Evolutionary conservation across 129 eudicot species (phyloP), one percentile per base, ranked within the genome.

Genomic region (Deinandra increscens): DNA sequence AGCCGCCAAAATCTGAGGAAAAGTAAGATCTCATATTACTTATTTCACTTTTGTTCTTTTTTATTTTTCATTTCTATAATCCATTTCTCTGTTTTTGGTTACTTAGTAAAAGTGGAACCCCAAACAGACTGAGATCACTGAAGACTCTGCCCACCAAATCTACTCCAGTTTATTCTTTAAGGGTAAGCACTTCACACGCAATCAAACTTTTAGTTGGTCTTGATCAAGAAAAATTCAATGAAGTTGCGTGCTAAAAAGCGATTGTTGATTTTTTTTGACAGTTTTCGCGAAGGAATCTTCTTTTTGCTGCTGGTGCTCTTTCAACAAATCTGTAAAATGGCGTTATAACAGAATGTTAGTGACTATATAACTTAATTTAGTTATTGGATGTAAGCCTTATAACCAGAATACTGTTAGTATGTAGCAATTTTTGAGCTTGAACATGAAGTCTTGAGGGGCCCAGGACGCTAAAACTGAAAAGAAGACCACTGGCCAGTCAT

Each of bases 271-370:
- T 15, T 49, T 67, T 56, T 61, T 37, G 74, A 66, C 86, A 92
- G 97, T 94, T 94, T 66, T 94, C 99, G 7, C 79, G 97, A 69
- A 87, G 99, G 62, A 94, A 94, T 81, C 94, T 94, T 44, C 82
- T 94, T 19, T 94, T 94, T 75, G 99, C 87, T 80, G 86, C 97
- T 78, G 99, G 99, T 23, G 93, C 87, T 18, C 82, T 94, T 58
- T 87, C 97, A 3, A 76, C 81, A 70, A 75, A 75, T 67, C 73
- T 70, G 66, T 78, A 72, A 78, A 60, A 41, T 19, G 29, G 38
- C 45, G 37, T 45, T 23, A 10, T 9, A 29, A 39, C 29, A 31
- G 63, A 60, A 19, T 34, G 33, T 44, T 66, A 60, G 68, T 38
- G 53, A 17, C 64, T 17, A 34, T 19, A 13, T 6, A 12, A 5